Percentiles rank a stretch among this genome's conserved stretches.
Conservation (phyloP, 177 flowering plant genomes). For the Tripterygium wilfordii region DNA sequence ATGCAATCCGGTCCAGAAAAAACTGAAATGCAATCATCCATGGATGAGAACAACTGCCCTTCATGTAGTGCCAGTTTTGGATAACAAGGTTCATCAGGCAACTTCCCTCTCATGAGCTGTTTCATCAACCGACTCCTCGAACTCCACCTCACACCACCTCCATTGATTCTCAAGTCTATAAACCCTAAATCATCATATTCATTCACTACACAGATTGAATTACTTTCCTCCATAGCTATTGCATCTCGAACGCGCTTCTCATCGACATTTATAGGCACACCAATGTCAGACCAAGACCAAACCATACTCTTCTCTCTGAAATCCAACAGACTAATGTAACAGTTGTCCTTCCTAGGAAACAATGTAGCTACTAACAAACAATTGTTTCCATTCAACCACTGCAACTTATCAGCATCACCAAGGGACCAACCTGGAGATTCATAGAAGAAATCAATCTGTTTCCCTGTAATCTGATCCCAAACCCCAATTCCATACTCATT, state of each 20-base stretch:
- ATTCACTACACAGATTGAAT: conserved; percentile 74
- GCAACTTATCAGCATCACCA: conserved; percentile 83
- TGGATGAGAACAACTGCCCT: conserved; percentile 84
- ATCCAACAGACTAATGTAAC: conserved; percentile 78
- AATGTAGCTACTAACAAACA: conserved; percentile 78
- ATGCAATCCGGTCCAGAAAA: conserved; percentile 87
- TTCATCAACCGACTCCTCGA: conserved; percentile 67
- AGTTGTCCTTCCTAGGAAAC: conserved; percentile 79
- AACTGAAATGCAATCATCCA: conserved; percentile 76
- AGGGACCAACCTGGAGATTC: conserved; percentile 80
- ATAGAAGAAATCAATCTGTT: conserved; percentile 81
- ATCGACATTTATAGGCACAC: conserved; percentile 30
- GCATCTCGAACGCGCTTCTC: conserved; percentile 81
- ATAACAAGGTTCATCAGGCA: conserved; percentile 76
- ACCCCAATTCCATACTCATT: conserved; percentile 89
- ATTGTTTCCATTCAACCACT: conserved; percentile 62
- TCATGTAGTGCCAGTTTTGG: conserved; percentile 74
- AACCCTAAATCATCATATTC: conserved; percentile 83
- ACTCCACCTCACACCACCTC: conserved; percentile 68
- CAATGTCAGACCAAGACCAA: conserved; percentile 85
- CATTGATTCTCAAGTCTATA: conserved; percentile 58
- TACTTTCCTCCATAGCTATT: conserved; percentile 72
- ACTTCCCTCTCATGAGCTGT: too few species aligned
- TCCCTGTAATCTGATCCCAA: conserved; percentile 79
- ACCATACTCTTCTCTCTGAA: conserved; percentile 70